These are phyloP conservation scores for Mollisiaceae sp. DNA, from an alignment of 2,329 filamentous ascomycete species.

Conservation along the genomic window DNA sequence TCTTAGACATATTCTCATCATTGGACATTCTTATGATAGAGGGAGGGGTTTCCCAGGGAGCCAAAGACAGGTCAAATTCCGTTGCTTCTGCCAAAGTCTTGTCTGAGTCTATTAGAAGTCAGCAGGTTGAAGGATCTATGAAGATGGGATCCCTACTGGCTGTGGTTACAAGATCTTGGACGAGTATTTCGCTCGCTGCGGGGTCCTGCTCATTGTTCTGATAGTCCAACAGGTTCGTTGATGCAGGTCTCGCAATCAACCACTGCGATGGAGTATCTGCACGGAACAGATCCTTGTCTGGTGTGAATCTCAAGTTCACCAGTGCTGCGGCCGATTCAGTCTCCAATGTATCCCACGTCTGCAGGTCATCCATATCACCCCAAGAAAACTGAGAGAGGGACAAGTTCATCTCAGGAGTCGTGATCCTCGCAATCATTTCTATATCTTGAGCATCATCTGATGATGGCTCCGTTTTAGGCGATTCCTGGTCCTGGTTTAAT, in stretches of 20 bases:
- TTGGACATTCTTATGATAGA: slow-evolving; percentile 21
- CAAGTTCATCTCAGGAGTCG: slow-evolving; percentile 16
- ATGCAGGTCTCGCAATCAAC: background rate
- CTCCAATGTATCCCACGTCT: slow-evolving; percentile 17
- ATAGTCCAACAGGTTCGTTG: background rate
- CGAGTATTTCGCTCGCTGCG: background rate
- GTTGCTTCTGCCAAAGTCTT: background rate
- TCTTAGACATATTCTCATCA: slow-evolving; percentile 22
- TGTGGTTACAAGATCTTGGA: background rate
- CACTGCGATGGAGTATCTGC: slow-evolving; percentile 12
- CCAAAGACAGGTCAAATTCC: background rate
- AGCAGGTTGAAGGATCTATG: background rate
- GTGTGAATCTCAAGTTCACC: slow-evolving; percentile 12
- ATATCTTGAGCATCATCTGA: slow-evolving; percentile 1
- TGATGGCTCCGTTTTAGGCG: background rate
- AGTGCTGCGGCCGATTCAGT: slow-evolving; percentile 15
- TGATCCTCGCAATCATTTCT: background rate
- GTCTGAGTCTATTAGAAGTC: background rate
- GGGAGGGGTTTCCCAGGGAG: background rate
- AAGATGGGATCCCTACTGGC: background rate
- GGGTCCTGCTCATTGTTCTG: background rate
- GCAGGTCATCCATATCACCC: slow-evolving; percentile 13
- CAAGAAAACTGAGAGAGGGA: slow-evolving; percentile 15
- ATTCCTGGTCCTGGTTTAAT: background rate
- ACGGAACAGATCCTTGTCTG: slow-evolving; percentile 7